Conservation (phyloP, 495 filamentous ascomycete genomes). For the Hypoxylon subgilvum region DNA sequence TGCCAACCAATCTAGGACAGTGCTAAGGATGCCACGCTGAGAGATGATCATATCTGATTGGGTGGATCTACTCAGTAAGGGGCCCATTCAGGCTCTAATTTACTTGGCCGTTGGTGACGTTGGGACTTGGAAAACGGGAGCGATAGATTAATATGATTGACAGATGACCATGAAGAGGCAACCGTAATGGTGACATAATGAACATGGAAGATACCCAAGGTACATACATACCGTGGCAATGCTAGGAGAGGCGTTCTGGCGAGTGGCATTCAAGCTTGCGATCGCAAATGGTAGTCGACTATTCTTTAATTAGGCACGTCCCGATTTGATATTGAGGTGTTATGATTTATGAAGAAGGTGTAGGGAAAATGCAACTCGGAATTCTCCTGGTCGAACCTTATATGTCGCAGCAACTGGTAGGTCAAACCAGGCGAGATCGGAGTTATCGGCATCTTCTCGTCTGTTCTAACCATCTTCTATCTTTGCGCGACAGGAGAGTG, state of each 20-base stretch:
- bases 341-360: neutral
- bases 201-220: too few relatives aligned
- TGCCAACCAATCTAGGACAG: slow-evolving; percentile 4
- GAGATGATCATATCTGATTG: slow-evolving; percentile 18
- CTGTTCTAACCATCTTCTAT: neutral
- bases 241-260: slow-evolving; percentile 2
- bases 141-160: slow-evolving; percentile 1
- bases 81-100: slow-evolving; percentile 24
- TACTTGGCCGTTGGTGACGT: slow-evolving; percentile 7
- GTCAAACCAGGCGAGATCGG: neutral
- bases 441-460: neutral
- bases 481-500: too few relatives aligned
- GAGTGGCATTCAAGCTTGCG: slow-evolving; percentile 12
- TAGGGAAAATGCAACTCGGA: neutral
- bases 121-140: slow-evolving; percentile 21
- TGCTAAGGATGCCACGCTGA: slow-evolving; percentile 27
- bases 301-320: neutral
- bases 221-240: slow-evolving; percentile 21
- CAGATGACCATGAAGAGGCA: neutral
- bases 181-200: too few relatives aligned
- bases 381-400: neutral
- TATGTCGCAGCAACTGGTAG: neutral
- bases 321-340: neutral
- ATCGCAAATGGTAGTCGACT: too few relatives aligned
- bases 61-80: slow-evolving; percentile 1